Base-by-base conservation (phyloP, 2,329 filamentous ascomycete genomes). In the Calonectria naviculata region DNA sequence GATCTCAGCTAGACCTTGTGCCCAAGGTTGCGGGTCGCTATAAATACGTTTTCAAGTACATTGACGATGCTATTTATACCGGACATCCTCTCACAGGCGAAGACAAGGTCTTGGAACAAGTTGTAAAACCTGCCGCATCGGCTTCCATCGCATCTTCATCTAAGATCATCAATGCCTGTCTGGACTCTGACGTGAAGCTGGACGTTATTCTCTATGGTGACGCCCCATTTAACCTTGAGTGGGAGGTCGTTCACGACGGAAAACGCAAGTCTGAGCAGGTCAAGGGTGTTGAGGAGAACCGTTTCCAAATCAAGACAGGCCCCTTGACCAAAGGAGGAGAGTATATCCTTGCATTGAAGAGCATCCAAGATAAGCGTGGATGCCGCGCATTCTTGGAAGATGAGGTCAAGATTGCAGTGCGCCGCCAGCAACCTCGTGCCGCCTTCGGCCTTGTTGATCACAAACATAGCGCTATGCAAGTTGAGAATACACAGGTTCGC, bases 61-160 rank as follows among this genome's bases (percentile, higher is more conserved):
- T 99, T 68, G 91, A 92, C 73, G 97, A 99, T 82, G 87, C 89
- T 54, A 92, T 98, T 36, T 99, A 99, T 84, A 89, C 88, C 36
- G 88, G 88, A 2, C 88, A 93, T 62, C 86, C 87, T 29, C 84
- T 97, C 26, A 87, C 87, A 31, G 90, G 92, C 44, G 84, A 89
- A 15, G 87, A 89, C 61, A 89, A 93, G 72, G 83, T 90, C 12
- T 85, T 98, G 46, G 93, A 97, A 82, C 96, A 98, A 82, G 92
- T 95, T 78, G 96, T 99, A 75, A 98, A 97, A 82, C 97, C 97
- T 12, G 94, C 95, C 5, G 96, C 97, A 8, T 94, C 93, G 12
- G 96, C 96, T 28, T 91, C 92, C 72, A 87, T 95, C 67, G 87
- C 89, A 49, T 85, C 88, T 29, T 85, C 87, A 9, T 85, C 87